phyloP scores from a whole-genome alignment of 78 protist species.

The Dictyostelium intermedium region DNA sequence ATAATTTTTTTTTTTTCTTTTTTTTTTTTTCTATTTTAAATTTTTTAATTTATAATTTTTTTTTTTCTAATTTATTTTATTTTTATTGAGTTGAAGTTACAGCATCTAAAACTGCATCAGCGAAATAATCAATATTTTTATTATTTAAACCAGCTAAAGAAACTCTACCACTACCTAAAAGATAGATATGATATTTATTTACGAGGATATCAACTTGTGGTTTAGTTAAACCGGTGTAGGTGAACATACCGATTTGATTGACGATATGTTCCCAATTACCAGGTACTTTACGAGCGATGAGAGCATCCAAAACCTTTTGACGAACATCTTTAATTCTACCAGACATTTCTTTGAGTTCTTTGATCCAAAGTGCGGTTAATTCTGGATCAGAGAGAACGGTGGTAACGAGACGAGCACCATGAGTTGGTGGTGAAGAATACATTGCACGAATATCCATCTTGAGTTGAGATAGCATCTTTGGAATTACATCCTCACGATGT shows the following conservation, averaged over 20 bases:
- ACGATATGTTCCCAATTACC: constrained; percentile 94
- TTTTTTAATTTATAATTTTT: background rate
- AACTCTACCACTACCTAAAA: constrained; percentile 95
- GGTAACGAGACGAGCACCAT: constrained; percentile 96
- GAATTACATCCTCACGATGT: constrained; percentile 10
- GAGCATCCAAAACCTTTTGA: constrained; percentile 73
- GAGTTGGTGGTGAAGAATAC: constrained; percentile 97
- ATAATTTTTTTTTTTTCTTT: background rate
- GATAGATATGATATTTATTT: constrained; percentile 85
- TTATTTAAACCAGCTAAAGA: constrained; percentile 94
- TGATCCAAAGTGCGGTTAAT: constrained; percentile 73
- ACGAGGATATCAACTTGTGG: constrained; percentile 76
- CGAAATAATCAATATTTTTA: constrained; percentile 85
- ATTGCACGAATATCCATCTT: constrained; percentile 91
- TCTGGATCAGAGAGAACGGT: constrained; percentile 83
- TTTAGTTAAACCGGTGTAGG: constrained; percentile 93
- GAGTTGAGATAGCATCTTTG: constrained; percentile 87
- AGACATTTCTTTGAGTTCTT: constrained; percentile 88
- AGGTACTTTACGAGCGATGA: constrained; percentile 77
- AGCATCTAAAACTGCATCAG: constrained; percentile 90
- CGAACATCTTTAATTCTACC: constrained; percentile 89
- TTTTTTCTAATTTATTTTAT: background rate
- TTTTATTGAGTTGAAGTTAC: background rate
- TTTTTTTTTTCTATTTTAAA: background rate
- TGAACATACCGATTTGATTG: constrained; percentile 97